Evolutionary conservation across 2,329 filamentous ascomycete genomes (phyloP).

Genomic region (Trichophyton verrucosum): DNA sequence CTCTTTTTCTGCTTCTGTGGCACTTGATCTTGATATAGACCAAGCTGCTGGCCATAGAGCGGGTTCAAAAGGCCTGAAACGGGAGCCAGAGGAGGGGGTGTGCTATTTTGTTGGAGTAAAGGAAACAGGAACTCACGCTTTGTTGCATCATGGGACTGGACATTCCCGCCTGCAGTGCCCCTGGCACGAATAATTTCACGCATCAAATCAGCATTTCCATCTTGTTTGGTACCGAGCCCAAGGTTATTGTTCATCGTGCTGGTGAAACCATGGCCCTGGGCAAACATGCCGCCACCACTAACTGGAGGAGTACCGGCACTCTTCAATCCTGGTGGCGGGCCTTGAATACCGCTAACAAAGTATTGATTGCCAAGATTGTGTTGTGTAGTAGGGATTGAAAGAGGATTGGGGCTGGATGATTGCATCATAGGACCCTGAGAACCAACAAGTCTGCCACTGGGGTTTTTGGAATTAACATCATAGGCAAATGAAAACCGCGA

Average conservation of each 20-base stretch:
- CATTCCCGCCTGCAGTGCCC: conserved; percentile 45
- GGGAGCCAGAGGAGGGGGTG: conserved; percentile 79
- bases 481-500: conserved; percentile 83
- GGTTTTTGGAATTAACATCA: conserved; percentile 42
- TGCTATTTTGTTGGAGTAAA: conserved; percentile 77
- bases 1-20: conserved; percentile 97
- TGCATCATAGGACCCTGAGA: conserved; percentile 38
- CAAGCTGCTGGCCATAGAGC: conserved; percentile 78
- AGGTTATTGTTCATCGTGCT: conserved; percentile 47
- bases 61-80: conserved; percentile 80
- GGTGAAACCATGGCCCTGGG: conserved; percentile 74
- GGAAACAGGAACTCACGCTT: conserved; percentile 99
- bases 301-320: conserved; percentile 87
- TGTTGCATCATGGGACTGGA: conserved; percentile 67
- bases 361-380: conserved; percentile 50
- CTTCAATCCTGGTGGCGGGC: conserved; percentile 88
- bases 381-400: conserved; percentile 28
- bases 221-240: conserved; percentile 60
- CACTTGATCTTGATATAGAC: conserved; percentile 79
- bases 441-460: conserved; percentile 45
- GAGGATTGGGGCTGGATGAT: conserved; percentile 26
- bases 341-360: conserved; percentile 75
- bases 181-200: conserved; percentile 68
- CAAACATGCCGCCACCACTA: conserved; percentile 68
- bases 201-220: conserved; percentile 60